phyloP scores from a whole-genome alignment of 192 early-diverging fungal genomes.

The Coemansia sp. region DNA sequence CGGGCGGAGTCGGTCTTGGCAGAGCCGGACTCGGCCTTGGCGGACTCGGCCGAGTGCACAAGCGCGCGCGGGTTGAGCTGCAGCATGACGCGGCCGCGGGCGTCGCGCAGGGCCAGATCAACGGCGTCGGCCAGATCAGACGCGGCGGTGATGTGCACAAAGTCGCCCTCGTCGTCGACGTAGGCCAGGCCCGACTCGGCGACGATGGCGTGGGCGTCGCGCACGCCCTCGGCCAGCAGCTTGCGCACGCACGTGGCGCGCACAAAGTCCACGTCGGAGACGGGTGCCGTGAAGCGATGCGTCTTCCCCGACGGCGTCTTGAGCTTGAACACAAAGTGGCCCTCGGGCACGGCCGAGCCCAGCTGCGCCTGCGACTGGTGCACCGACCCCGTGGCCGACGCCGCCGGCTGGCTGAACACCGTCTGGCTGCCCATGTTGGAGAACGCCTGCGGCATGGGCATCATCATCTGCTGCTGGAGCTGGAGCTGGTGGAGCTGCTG shows the following conservation, averaged over 20 bases:
- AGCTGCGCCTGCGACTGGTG: conserved; percentile 46
- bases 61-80: conserved; percentile 42
- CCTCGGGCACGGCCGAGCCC: conserved; percentile 26
- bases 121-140: conserved; percentile 83
- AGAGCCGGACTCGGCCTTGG: background rate
- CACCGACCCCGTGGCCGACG: conserved; percentile 30
- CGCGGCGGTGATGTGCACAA: conserved; percentile 71
- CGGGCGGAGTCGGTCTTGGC: background rate
- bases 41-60: conserved; percentile 19
- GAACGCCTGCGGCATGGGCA: conserved; percentile 47
- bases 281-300: conserved; percentile 66
- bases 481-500: conserved; percentile 21
- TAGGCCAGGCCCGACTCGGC: conserved; percentile 65
- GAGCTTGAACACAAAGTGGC: conserved; percentile 69
- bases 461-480: conserved; percentile 31
- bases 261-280: conserved; percentile 52
- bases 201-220: conserved; percentile 38
- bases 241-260: conserved; percentile 58
- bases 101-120: conserved; percentile 69
- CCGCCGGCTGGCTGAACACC: conserved; percentile 33
- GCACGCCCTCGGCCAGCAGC: conserved; percentile 56
- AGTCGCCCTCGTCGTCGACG: conserved; percentile 88
- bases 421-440: conserved; percentile 50
- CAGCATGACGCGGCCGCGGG: conserved; percentile 73
- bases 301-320: conserved; percentile 66